Base-by-base conservation (phyloP, 306 rosid species). In the Lathyrus oleraceus region DNA sequence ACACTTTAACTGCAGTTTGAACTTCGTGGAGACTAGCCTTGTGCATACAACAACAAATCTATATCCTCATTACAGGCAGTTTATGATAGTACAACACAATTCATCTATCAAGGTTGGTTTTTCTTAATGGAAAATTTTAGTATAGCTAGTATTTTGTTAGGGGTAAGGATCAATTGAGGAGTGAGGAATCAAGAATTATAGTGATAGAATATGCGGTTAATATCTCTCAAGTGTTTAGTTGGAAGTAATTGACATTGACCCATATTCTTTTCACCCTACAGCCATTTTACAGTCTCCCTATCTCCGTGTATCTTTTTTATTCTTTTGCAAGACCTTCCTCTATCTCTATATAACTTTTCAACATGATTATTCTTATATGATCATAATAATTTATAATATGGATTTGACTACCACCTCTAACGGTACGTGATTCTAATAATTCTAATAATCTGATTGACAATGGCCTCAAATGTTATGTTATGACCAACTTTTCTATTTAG, bases 381-480 rank as follows among this genome's bases (percentile, higher is more conserved):
- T 65, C 38, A 21, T 32, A 4, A 59, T 16, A 7, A 71, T 36
- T 30, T 23, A 65, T 32, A 44, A 75, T 67, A 17, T 67, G 36
- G 62, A 75, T 43, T 45, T 43, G 60, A 72, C 17, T 20, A 45
- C 39, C 27, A 19, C 63, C 9, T 58, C 27, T 45, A n/a, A 62
- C 48, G 16, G 15, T 69, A 21, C 25, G 56, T 16, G n/a, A 56
- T 25, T 70, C 42, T 70, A 51, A 70, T 56, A 39, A 56, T 25
- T 70, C 42, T 70, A 39, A 70, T 56, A 39, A 30, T 27, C 56
- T 23, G 30, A 25, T 42, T 40, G 7, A 0, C 13, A 10, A 8
- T n/a, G 19, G 65, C 25, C 6, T n/a, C 56, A 36, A 38, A 36
- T 13, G 49, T 61, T 16, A 48, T 48, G 25, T 48, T 16, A 16